These are phyloP conservation scores for Clonostachys rosea DNA, from an alignment of 2,329 filamentous ascomycete genomes.

Conservation along the genomic window DNA sequence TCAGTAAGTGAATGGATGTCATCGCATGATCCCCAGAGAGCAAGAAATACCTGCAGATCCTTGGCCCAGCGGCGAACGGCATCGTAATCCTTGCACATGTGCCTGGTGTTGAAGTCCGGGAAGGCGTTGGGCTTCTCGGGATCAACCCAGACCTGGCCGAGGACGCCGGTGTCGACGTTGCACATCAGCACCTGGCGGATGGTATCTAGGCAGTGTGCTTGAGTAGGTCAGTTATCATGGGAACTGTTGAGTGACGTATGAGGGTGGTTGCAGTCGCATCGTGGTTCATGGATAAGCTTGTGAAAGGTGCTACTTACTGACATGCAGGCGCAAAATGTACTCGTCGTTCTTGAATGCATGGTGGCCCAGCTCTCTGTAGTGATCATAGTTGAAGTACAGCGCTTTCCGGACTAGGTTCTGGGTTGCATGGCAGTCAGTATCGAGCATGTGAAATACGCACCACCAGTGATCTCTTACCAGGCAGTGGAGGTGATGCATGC, in stretches of 20 bases:
- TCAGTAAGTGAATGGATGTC: too few species aligned
- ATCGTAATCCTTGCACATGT: slow-evolving; percentile 54
- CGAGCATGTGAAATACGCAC: too few species aligned
- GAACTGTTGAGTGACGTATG: too few species aligned
- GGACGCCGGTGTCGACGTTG: slow-evolving; percentile 52
- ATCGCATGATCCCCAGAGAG: too few species aligned
- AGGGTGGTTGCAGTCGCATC: too few species aligned
- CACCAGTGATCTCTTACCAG: slow-evolving; percentile 27
- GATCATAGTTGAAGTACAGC: slow-evolving; percentile 55
- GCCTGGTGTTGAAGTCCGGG: slow-evolving; percentile 58
- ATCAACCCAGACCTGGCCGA: slow-evolving; percentile 58
- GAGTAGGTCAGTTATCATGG: too few species aligned
- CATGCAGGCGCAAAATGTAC: slow-evolving; percentile 47
- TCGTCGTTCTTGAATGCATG: slow-evolving; percentile 54
- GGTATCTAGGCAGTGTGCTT: slow-evolving; percentile 57
- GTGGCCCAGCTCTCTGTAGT: slow-evolving; percentile 43
- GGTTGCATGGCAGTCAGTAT: not conserved
- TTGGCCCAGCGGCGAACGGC: slow-evolving; percentile 48
- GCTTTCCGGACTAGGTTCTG: slow-evolving; percentile 54
- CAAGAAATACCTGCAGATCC: slow-evolving; percentile 33
- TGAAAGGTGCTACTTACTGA: slow-evolving; percentile 37
- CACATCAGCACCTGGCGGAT: slow-evolving; percentile 61
- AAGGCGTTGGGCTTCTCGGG: slow-evolving; percentile 39
- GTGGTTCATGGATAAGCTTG: too few species aligned
- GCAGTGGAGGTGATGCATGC: slow-evolving; percentile 54